These are phyloP conservation scores for Penicillium crystallinum DNA, from an alignment of 495 filamentous ascomycete species.

Conservation along the genomic window DNA sequence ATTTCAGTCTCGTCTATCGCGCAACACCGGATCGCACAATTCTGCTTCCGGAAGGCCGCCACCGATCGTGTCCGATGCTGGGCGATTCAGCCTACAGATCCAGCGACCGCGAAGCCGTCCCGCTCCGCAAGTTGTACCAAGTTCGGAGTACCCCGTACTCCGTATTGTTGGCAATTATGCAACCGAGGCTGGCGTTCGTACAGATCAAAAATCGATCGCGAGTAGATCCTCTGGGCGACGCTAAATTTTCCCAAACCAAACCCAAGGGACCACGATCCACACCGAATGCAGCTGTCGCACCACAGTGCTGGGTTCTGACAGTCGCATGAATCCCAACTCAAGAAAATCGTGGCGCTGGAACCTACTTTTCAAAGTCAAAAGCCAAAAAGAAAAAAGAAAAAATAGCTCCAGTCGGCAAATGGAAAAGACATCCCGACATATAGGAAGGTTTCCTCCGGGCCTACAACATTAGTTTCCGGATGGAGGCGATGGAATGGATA, in stretches of 20 bases:
- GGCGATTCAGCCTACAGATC: neutral
- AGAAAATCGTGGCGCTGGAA: slow-evolving; percentile 3
- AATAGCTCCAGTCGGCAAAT: neutral
- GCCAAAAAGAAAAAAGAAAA: neutral
- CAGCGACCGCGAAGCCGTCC: neutral
- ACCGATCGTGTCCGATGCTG: neutral
- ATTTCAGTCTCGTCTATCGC: neutral
- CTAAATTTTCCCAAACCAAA: neutral
- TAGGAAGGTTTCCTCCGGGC: neutral
- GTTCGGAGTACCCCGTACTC: too few species aligned
- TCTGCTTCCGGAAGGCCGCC: slow-evolving; percentile 1
- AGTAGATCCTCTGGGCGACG: neutral
- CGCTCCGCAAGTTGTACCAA: neutral
- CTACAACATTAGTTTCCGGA: too few species aligned
- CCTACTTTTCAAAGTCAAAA: neutral
- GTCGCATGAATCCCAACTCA: slow-evolving; percentile 5
- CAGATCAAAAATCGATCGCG: neutral
- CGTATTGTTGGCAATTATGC: too few species aligned
- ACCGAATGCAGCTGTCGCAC: slow-evolving; percentile 23
- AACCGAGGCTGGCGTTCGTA: slow-evolving; percentile 6
- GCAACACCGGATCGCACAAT: neutral
- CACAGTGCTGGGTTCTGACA: slow-evolving; percentile 35
- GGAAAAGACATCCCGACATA: slow-evolving; percentile 11
- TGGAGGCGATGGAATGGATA: too few species aligned
- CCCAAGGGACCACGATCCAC: slow-evolving; percentile 21